Conservation (phyloP, 768 basidiomycete genomes). For the Suillus ampliporus region DNA sequence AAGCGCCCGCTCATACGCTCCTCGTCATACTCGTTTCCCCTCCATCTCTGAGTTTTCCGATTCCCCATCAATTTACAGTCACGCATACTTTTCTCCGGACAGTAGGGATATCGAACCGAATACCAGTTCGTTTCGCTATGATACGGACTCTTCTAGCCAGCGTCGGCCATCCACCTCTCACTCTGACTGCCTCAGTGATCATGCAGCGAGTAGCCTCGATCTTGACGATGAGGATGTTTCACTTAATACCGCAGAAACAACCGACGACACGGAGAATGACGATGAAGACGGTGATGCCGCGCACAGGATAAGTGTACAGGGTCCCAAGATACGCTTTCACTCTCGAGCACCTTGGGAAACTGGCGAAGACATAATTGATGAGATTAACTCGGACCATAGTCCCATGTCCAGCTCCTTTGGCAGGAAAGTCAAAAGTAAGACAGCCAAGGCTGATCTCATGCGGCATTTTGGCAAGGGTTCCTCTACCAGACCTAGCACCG, state of each 20-base stretch:
- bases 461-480: conserved; percentile 53
- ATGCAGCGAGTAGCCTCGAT: conserved; percentile 58
- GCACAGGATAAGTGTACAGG: conserved; percentile 70
- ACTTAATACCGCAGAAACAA: conserved; percentile 36
- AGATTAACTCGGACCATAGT: conserved; percentile 52
- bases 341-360: conserved; percentile 84
- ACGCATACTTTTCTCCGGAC: conserved; percentile 58
- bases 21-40: conserved; percentile 50
- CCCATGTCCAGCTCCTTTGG: conserved; percentile 36
- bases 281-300: conserved; percentile 51
- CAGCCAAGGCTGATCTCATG: conserved; percentile 43
- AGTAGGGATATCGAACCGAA: conserved; percentile 35
- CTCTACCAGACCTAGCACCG: conserved; percentile 64
- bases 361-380: conserved; percentile 52
- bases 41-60: conserved; percentile 65
- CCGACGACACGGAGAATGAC: conserved; percentile 41
- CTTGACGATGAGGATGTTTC: conserved; percentile 49
- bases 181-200: conserved; percentile 50
- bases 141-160: conserved; percentile 31
- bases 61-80: conserved; percentile 74
- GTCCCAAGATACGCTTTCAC: conserved; percentile 85
- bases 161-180: conserved; percentile 34
- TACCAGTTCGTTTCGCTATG: conserved; percentile 34
- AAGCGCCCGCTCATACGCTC: conserved; percentile 51
- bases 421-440: conserved; percentile 35